Percentiles rank a stretch among this genome's conserved stretches.
Conservation (phyloP, 2,329 filamentous ascomycete species). For the Penicillium sp. region DNA sequence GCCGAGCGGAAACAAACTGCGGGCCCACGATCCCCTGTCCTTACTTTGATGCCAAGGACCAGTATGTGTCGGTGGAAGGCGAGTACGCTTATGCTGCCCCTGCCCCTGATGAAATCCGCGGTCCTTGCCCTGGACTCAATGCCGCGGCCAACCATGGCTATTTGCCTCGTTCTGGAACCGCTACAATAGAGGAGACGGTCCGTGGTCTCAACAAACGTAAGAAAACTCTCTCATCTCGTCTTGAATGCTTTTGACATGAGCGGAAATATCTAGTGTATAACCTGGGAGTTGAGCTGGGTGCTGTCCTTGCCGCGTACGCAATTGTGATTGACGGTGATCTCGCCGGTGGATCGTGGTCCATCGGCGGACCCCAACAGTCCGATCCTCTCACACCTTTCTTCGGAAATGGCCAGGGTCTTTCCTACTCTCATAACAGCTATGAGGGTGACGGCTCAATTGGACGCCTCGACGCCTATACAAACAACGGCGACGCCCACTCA, state of each 20-base stretch:
- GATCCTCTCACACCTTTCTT: conserved; percentile 3
- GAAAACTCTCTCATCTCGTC: neutral
- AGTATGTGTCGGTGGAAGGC: conserved; percentile 8
- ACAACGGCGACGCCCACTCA: conserved; percentile 10
- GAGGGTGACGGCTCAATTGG: conserved; percentile 6
- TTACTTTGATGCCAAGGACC: conserved; percentile 6
- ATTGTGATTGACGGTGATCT: conserved; percentile 11
- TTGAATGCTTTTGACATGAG: neutral
- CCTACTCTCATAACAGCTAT: conserved; percentile 10
- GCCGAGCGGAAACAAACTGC: conserved; percentile 11
- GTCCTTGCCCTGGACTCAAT: conserved; percentile 12
- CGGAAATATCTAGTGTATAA: neutral
- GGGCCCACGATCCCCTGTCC: conserved; percentile 5
- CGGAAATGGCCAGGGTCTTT: conserved; percentile 7
- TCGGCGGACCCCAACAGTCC: conserved; percentile 9
- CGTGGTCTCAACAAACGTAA: conserved; percentile 10
- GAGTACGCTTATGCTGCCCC: conserved; percentile 10
- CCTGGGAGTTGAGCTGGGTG: conserved; percentile 8
- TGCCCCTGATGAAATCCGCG: conserved; percentile 8
- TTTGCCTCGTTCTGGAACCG: conserved; percentile 10
- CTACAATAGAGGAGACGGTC: conserved; percentile 8
- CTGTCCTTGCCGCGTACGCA: conserved; percentile 9
- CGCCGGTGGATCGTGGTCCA: conserved; percentile 7
- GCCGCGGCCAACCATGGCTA: conserved; percentile 12
- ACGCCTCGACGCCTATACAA: neutral